A percentile compares a stretch with the other conserved stretches of the same genome.
These are phyloP conservation scores for Stylosanthes scabra DNA, from an alignment of 331 rosid genomes.

Conservation along the genomic window DNA sequence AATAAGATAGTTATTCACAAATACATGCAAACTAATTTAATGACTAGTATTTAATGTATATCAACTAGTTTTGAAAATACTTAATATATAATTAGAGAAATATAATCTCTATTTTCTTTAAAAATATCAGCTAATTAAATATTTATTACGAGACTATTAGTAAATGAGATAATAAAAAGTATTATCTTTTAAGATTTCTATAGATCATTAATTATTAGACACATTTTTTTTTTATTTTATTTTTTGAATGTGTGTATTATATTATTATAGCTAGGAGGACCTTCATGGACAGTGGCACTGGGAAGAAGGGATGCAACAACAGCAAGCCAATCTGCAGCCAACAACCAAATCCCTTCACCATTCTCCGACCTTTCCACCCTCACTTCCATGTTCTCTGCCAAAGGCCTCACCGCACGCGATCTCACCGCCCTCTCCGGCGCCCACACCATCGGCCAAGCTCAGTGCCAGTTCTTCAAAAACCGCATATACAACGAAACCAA, in stretches of 20 bases:
- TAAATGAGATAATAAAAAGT: too few relatives aligned
- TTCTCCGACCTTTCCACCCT: slow-evolving; percentile 56
- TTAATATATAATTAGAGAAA: too few relatives aligned
- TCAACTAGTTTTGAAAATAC: too few relatives aligned
- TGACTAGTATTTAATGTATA: too few relatives aligned
- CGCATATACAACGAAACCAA: slow-evolving; percentile 79
- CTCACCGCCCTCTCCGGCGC: slow-evolving; percentile 76
- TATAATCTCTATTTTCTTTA: too few relatives aligned
- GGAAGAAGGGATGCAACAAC: slow-evolving; percentile 85
- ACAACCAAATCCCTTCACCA: slow-evolving; percentile 65
- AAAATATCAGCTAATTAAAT: too few relatives aligned
- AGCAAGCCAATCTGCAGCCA: slow-evolving; percentile 68
- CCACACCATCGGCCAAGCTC: slow-evolving; percentile 69
- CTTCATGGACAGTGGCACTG: slow-evolving; percentile 65
- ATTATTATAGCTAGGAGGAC: slow-evolving; percentile 71
- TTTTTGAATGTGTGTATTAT: not conserved
- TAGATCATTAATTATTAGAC: too few relatives aligned
- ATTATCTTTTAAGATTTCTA: too few relatives aligned
- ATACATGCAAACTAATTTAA: too few relatives aligned
- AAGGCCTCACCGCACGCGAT: slow-evolving; percentile 57
- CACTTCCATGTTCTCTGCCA: slow-evolving; percentile 44
- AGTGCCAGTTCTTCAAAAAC: slow-evolving; percentile 55
- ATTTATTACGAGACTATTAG: too few relatives aligned
- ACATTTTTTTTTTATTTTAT: too few relatives aligned
- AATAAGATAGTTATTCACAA: too few relatives aligned